phyloP scores from a whole-genome alignment of 1,284 basidiomycete genomes.

The Austropuccinia psidii region DNA sequence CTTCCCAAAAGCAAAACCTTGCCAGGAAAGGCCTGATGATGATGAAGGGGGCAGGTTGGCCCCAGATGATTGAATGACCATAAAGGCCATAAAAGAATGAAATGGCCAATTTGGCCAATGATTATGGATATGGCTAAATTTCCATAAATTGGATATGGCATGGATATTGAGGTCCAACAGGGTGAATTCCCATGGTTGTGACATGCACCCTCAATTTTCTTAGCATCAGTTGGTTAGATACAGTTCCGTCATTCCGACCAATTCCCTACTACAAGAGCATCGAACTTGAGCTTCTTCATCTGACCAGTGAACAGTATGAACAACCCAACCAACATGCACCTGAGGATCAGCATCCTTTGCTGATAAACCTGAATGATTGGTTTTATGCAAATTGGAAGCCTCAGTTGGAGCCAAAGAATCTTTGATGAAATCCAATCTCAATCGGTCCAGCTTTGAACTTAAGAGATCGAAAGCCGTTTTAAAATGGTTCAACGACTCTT shows the following conservation, averaged over 20 bases:
- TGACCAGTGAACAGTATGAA: slow-evolving; percentile 15
- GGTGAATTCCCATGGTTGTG: no score
- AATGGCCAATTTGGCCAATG: no score
- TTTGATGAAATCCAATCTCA: neutral
- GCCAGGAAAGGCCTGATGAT: no score
- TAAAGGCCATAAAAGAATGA: no score
- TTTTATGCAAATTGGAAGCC: slow-evolving; percentile 42
- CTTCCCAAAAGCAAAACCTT: no score
- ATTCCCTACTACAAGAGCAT: slow-evolving; percentile 67
- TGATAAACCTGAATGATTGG: slow-evolving; percentile 45
- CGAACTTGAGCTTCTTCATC: slow-evolving; percentile 53
- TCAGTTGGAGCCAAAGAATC: slow-evolving; percentile 7
- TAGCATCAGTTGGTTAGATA: slow-evolving; percentile 93
- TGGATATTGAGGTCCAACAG: no score
- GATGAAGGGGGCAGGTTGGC: no score
- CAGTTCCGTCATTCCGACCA: slow-evolving; percentile 86
- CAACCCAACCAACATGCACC: slow-evolving; percentile 46
- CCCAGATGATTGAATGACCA: no score
- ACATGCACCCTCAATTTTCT: no score
- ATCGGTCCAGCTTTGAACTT: slow-evolving; percentile 55
- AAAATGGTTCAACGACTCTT: slow-evolving; percentile 69
- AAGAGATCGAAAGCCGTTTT: slow-evolving; percentile 70
- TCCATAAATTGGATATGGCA: no score
- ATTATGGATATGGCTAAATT: no score
- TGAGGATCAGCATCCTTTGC: slow-evolving; percentile 58